Conservation (phyloP, 148 eudicot species). For the Chenopodium formosanum region DNA sequence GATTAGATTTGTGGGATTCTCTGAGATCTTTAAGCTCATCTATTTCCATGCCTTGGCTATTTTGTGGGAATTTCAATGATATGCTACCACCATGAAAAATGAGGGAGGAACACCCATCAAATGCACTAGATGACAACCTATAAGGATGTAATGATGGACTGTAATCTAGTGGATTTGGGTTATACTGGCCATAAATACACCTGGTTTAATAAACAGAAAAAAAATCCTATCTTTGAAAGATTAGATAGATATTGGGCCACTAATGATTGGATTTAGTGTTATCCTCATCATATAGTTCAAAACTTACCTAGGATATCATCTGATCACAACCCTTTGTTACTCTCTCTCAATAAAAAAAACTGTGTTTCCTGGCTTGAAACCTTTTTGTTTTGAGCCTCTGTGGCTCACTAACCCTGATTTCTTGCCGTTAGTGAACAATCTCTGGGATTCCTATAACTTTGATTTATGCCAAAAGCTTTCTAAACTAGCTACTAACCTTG, state of each 20-base stretch:
- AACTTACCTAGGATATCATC: neutral
- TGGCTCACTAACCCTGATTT: neutral
- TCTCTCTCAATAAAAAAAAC: neutral
- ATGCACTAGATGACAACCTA: neutral
- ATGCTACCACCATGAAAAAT: neutral
- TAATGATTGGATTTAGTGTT: neutral
- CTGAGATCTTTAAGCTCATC: rapidly evolving
- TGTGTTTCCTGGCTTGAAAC: neutral
- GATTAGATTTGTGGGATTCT: neutral
- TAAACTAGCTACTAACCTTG: neutral
- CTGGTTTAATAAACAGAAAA: neutral
- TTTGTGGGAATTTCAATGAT: neutral
- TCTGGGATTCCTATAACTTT: neutral
- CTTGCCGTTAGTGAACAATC: neutral
- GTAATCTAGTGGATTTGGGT: neutral
- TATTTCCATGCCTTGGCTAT: neutral
- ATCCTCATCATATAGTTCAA: neutral
- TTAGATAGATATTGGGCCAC: neutral
- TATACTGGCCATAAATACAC: neutral
- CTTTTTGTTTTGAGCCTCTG: neutral
- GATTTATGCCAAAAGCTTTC: neutral
- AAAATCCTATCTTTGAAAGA: neutral
- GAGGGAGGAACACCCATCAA: neutral
- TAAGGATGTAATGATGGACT: neutral
- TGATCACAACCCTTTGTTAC: neutral